A percentile compares a stretch with the other conserved stretches of the same genome.
phyloP scores from a whole-genome alignment of 2,329 filamentous ascomycete genomes.

The Coniochaeta sp. region DNA sequence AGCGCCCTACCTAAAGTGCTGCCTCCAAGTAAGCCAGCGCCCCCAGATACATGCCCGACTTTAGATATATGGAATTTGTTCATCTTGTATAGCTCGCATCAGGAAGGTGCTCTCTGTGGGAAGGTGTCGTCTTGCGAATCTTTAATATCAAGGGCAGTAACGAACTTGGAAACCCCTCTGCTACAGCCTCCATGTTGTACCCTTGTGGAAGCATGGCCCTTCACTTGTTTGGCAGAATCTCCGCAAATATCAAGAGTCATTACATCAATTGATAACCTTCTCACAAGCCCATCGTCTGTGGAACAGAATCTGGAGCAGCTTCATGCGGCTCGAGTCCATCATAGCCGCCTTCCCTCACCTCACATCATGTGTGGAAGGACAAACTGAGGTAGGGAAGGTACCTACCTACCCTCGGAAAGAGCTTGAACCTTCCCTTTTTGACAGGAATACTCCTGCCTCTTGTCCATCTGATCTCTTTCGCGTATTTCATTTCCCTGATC shows the following conservation, averaged over 20 bases:
- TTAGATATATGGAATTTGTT: neutral
- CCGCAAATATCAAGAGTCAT: neutral
- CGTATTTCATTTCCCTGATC: neutral
- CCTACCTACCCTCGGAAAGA: neutral
- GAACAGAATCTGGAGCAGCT: neutral
- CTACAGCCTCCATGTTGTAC: neutral
- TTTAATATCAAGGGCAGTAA: neutral
- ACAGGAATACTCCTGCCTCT: neutral
- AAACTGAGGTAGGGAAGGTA: neutral
- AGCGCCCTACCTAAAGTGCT: too few relatives aligned
- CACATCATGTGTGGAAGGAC: neutral
- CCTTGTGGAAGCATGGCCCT: neutral
- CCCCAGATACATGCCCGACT: neutral
- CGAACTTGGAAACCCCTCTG: neutral
- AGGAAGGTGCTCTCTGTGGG: neutral
- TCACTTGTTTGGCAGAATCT: neutral
- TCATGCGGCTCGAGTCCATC: neutral
- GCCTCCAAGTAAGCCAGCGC: too few relatives aligned
- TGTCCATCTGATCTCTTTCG: neutral
- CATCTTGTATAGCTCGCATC: neutral
- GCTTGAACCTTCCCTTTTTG: neutral
- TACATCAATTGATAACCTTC: neutral
- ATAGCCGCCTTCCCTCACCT: neutral
- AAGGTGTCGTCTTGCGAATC: neutral
- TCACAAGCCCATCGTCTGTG: neutral